A percentile compares a stretch with the other conserved stretches of the same genome.
Evolutionary conservation across 768 basidiomycete species (phyloP).

Genomic region (Lyophyllum semitale): DNA sequence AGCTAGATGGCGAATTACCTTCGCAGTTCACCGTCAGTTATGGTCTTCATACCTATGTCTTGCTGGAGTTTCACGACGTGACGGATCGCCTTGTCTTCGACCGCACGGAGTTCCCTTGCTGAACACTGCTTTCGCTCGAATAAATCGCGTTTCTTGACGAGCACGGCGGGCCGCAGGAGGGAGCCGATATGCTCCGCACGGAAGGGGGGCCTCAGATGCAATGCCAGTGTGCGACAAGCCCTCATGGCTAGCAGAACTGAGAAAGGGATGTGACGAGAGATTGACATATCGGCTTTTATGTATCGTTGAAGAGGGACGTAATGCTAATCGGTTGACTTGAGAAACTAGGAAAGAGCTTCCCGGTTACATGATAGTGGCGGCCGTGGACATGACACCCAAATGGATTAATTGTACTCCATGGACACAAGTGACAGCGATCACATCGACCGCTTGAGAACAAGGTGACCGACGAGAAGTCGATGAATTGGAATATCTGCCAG

Average conservation of each 20-base stretch:
- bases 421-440: background rate
- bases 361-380: conserved; percentile 2
- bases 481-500: background rate
- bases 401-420: no score
- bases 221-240: conserved; percentile 20
- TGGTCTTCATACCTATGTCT: conserved; percentile 55
- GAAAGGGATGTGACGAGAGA: conserved; percentile 11
- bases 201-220: conserved; percentile 39
- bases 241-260: conserved; percentile 16
- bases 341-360: background rate
- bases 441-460: conserved; percentile 1
- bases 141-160: conserved; percentile 48
- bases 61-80: conserved; percentile 56
- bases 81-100: conserved; percentile 56
- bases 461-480: background rate
- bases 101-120: conserved; percentile 41
- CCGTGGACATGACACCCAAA: no score
- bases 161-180: conserved; percentile 52
- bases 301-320: conserved; percentile 3
- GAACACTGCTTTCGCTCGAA: conserved; percentile 44
- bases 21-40: conserved; percentile 63
- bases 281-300: conserved; percentile 13
- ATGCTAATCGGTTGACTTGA: conserved; percentile 5
- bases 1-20: conserved; percentile 26
- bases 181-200: conserved; percentile 66